These are phyloP conservation scores for Brettanomyces anomalus DNA, from an alignment of 805 yeast genomes.

Conservation along the genomic window DNA sequence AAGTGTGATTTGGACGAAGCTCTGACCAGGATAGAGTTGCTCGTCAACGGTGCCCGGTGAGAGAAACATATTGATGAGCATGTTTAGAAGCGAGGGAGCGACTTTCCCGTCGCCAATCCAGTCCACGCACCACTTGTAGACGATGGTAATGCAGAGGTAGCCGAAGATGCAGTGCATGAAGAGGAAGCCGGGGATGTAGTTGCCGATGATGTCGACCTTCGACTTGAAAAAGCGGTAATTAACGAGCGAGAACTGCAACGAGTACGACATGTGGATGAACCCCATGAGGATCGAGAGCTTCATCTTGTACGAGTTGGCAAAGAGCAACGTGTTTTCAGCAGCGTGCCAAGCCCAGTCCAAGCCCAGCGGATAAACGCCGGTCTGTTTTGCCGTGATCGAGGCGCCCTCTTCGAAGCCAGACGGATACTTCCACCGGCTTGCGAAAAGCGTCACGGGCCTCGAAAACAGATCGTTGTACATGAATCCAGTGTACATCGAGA, in stretches of 20 bases:
- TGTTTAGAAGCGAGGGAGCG: conserved; percentile 67
- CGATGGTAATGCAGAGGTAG: conserved; percentile 53
- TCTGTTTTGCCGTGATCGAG: conserved; percentile 35
- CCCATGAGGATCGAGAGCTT: conserved; percentile 71
- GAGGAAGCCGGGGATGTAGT: conserved; percentile 62
- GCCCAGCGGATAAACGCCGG: conserved; percentile 53
- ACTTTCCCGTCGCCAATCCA: conserved; percentile 55
- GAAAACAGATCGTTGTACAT: conserved; percentile 67
- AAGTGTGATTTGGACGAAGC: conserved; percentile 47
- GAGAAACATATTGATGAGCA: conserved; percentile 69
- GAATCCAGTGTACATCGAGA: conserved; percentile 68
- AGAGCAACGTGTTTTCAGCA: conserved; percentile 60
- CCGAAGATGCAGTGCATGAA: conserved; percentile 76
- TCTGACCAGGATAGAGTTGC: conserved; percentile 57
- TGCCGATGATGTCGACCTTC: conserved; percentile 58
- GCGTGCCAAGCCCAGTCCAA: conserved; percentile 75
- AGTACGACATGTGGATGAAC: conserved; percentile 65
- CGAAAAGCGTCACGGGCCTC: conserved; percentile 56
- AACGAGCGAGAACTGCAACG: conserved; percentile 58
- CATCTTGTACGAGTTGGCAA: conserved; percentile 71
- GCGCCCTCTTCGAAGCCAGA: conserved; percentile 40
- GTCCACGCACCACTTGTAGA: conserved; percentile 68
- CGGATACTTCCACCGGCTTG: conserved; percentile 67
- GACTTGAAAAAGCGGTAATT: conserved; percentile 51
- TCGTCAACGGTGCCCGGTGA: conserved; percentile 65